phyloP scores from a whole-genome alignment of 495 filamentous ascomycete genomes.

The Podospora pseudocomata region DNA sequence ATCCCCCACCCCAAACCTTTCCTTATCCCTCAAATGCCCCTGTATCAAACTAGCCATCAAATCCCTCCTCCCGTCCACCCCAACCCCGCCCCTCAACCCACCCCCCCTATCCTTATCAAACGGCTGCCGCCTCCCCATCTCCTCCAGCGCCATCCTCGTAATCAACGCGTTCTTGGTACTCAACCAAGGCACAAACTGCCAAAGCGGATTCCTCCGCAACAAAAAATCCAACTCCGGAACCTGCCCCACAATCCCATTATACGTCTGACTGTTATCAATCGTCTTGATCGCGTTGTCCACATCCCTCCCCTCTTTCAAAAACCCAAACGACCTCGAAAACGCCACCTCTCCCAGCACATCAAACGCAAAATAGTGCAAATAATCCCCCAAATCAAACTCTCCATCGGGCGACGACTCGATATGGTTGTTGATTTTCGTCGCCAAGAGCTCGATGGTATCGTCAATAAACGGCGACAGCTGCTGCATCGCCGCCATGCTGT shows the following conservation, averaged over 20 bases:
- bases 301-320: slow-evolving; percentile 55
- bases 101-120: slow-evolving; percentile 44
- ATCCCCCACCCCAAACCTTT: slow-evolving; percentile 47
- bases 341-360: slow-evolving; percentile 61
- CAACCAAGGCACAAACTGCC: slow-evolving; percentile 45
- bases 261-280: slow-evolving; percentile 52
- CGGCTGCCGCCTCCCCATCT: slow-evolving; percentile 44
- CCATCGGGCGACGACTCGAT: slow-evolving; percentile 7
- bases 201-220: slow-evolving; percentile 47
- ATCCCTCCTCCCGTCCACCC: slow-evolving; percentile 43
- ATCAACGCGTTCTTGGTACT: slow-evolving; percentile 48
- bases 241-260: slow-evolving; percentile 53
- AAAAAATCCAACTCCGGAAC: slow-evolving; percentile 47
- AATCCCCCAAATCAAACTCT: slow-evolving; percentile 48
- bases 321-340: slow-evolving; percentile 62
- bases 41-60: slow-evolving; percentile 46
- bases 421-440: slow-evolving; percentile 38
- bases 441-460: slow-evolving; percentile 45
- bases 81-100: slow-evolving; percentile 31
- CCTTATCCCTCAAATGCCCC: slow-evolving; percentile 46
- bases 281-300: slow-evolving; percentile 53
- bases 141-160: slow-evolving; percentile 48
- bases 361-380: slow-evolving; percentile 54
- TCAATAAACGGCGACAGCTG: slow-evolving; percentile 47
- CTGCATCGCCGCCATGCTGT: slow-evolving; percentile 53